Base-by-base conservation (phyloP, 176 grass and related monocot species). In the Juncus effusus region DNA sequence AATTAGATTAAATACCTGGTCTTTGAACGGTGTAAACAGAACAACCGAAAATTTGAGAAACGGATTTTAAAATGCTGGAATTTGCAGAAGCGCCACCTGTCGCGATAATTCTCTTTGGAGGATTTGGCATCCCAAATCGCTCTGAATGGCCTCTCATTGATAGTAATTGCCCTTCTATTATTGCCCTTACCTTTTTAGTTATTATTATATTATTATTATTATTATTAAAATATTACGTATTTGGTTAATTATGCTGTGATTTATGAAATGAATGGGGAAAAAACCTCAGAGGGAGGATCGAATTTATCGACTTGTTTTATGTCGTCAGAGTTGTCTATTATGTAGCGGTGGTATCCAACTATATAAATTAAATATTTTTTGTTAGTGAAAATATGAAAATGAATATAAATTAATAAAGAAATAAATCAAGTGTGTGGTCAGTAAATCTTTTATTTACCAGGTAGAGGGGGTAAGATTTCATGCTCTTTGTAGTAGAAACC, bases 401-500 rank as follows among this genome's bases (percentile, higher is more conserved):
- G 19, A 72, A 65, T 28, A 28, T 28, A 28, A 70, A 45, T 38
- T 1, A 42, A 13, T 11, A 19, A 53, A 56, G 50, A 75, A 19
- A 38, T 8, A 19, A 59, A 54, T 3, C 38, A 63, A 62, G 5
- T 4, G 13, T 42, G 38, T 56, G 3, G n/a, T 71, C 51, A 37
- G 12, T 51, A 40, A 50, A 75, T 65, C 61, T 71, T 50, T 81
- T 14, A 59, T 47, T 71, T 78, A 96, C 93, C 93, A 38, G 88
- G 93, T 47, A 91, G 82, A 37, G 88, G 85, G 36, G 88, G 93
- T 42, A 97, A 82, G 72, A 97, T 97, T 72, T 97, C 93, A 89
- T 97, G 88, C 37, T 97, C 93, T 89, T 78, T 97, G 88, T 97
- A 92, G 75, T 91, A 97, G 64, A 97, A 97, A 66, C 88, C 93